phyloP scores from a whole-genome alignment of 1,284 basidiomycete species.

The Leccinum glutinopallens region DNA sequence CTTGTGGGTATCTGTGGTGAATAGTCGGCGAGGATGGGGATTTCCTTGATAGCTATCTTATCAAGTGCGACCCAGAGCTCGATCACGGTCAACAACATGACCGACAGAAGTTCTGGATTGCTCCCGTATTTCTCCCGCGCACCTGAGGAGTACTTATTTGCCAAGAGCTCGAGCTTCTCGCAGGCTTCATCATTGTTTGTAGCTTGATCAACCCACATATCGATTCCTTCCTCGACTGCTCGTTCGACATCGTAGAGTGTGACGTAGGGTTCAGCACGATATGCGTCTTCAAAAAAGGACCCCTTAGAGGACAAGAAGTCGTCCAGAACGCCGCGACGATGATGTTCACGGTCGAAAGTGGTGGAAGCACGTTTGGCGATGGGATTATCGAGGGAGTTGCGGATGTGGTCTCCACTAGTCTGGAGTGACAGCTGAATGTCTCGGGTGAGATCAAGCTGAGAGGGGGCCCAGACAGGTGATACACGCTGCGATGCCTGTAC shows the following conservation, averaged over 20 bases:
- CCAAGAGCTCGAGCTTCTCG: conserved; percentile 28
- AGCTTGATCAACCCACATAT: conserved; percentile 32
- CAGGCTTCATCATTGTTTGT: conserved; percentile 18
- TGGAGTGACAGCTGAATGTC: too few species aligned
- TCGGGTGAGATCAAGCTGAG: too few species aligned
- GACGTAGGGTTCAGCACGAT: conserved; percentile 18
- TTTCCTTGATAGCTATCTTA: conserved; percentile 21
- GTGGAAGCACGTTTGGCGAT: background rate
- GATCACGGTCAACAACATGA: too few species aligned
- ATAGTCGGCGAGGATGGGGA: conserved; percentile 41
- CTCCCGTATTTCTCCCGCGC: conserved; percentile 21
- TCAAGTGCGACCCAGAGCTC: too few species aligned
- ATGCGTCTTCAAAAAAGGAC: conserved; percentile 22
- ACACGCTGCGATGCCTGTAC: too few species aligned
- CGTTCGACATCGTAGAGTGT: conserved; percentile 41
- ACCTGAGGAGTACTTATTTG: conserved; percentile 32
- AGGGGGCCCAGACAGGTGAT: too few species aligned
- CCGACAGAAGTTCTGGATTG: too few species aligned
- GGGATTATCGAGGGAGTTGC: background rate
- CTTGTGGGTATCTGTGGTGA: conserved; percentile 44
- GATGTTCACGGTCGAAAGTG: conserved; percentile 20
- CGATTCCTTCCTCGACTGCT: conserved; percentile 33
- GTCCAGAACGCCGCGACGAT: conserved; percentile 20
- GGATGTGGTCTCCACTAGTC: too few species aligned
- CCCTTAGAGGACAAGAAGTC: conserved; percentile 26